Base-by-base conservation (phyloP, 1,139 yeast species). In the Protomyces gravidus region DNA sequence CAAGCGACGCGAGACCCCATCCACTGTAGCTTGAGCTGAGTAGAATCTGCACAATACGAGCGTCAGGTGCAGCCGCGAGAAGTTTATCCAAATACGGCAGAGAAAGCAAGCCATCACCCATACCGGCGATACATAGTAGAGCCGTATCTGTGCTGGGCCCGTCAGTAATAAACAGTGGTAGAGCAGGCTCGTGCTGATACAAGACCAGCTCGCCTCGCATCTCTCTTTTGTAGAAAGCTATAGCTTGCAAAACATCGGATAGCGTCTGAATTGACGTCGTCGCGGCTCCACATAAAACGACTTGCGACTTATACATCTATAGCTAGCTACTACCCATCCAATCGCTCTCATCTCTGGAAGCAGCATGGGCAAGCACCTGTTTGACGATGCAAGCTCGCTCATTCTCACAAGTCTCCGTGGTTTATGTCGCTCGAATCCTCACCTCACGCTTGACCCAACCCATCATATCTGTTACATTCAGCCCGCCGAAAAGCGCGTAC, bases 401-500 rank as follows among this genome's bases (percentile, higher is more conserved):
- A 65, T 65, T 46, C 52, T 64, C 51, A 66, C 61, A 39, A 27
- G 60, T n/a, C 62, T 65, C 17, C 64, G 65, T 42, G 50, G 61
- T 25, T 60, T 65, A 33, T 55, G 63, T 5, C 61, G 61, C 33
- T 28, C 60, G 13, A 65, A 64, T 49, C 62, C 66, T 5, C 59
- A 55, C 9, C 55, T 65, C 36, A 25, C 47, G 26, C 62, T 62
- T 53, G 55, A 62, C 46, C 60, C 62, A 48, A 49, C 59, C n/a
- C 65, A 64, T 51, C 61, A 63, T 23, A 62, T 64, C 19, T 56
- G 63, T 55, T 58, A 49, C 50, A 47, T 47, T 57, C 47, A 28
- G 52, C 49, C 30, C 55, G 57, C 45, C 55, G 58, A n/a, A 28
- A 49, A 33, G 17, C 69, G 74, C 28, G 85, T 89, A 50, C 80